Conservation (phyloP, 768 basidiomycete genomes). For the Galerina marginata region DNA sequence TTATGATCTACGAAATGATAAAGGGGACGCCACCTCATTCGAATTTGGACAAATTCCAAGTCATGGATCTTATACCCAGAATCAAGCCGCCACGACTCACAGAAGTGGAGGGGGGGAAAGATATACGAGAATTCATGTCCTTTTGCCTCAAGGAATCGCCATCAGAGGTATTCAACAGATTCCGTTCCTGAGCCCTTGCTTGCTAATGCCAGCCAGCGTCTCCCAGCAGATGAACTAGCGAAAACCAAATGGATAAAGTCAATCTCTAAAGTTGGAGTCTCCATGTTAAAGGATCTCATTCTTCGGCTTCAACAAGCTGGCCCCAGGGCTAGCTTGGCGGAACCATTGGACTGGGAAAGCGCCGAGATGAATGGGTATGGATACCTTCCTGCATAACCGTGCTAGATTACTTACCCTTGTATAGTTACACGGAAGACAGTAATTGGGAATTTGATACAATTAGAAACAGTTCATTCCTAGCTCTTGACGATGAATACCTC, state of each 20-base stretch:
- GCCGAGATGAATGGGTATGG: slow-evolving; percentile 64
- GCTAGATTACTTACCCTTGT: not conserved
- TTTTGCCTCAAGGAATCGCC: slow-evolving; percentile 84
- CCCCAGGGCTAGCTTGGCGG: slow-evolving; percentile 77
- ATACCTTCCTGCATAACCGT: not conserved
- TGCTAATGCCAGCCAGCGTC: slow-evolving; percentile 56
- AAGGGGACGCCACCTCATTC: slow-evolving; percentile 96
- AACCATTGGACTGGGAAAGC: slow-evolving; percentile 73
- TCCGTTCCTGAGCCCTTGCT: not conserved
- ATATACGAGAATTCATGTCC: slow-evolving; percentile 88
- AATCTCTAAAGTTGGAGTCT: slow-evolving; percentile 66
- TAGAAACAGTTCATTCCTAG: slow-evolving; percentile 37
- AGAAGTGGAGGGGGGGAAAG: slow-evolving; percentile 81
- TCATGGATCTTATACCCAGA: slow-evolving; percentile 89
- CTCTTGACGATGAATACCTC: slow-evolving; percentile 28
- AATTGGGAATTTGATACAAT: slow-evolving; percentile 84
- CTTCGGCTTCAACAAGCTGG: slow-evolving; percentile 78
- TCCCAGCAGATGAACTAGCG: slow-evolving; percentile 85
- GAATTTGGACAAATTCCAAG: slow-evolving; percentile 82
- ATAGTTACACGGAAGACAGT: slow-evolving; percentile 38
- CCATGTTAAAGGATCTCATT: slow-evolving; percentile 81
- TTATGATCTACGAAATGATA: slow-evolving; percentile 95
- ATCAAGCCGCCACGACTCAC: slow-evolving; percentile 80
- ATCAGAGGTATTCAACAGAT: slow-evolving; percentile 55
- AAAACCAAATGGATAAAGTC: slow-evolving; percentile 93